Base-by-base conservation (phyloP, 2,329 filamentous ascomycete genomes). In the Elsinoe ampelina region DNA sequence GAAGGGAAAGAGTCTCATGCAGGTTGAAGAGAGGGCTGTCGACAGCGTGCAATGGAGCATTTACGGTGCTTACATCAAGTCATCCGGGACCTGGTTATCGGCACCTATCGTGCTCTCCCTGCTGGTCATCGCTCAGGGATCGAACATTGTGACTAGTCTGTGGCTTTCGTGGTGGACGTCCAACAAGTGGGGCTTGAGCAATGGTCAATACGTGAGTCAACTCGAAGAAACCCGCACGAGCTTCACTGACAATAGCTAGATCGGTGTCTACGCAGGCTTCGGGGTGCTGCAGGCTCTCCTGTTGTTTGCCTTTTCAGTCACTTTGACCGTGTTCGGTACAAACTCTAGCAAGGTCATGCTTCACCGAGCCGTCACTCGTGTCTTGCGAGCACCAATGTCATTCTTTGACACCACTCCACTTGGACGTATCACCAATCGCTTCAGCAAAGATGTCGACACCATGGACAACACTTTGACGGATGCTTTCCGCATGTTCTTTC, bases 391-490 rank as follows among this genome's bases (percentile, higher is more conserved):
- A 2, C 83, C 83, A 1, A 85, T 86, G 89, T 86, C 87, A 3
- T 97, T 97, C 74, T 97, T 97, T 73, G 93, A 98, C 65, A 97
- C 93, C 0, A 97, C 93, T 0, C 93, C 93, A 0, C 79, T 97
- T 1, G 93, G 93, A 17, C 86, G 92, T 36, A 96, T 97, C 69
- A 95, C 90, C 19, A 97, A 97, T 70, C 87, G 93, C 13, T 97
- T 97, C 72, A 95, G 89, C 32, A 86, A 92, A 63, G 93, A 98
- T 66, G 87, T 97, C 39, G 89, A 96, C 66, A 89, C 93, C 57
- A 95, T 97, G 89, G 93, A 97, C 73, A 95, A 95, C 70, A 89
- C 84, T 58, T 74, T 96, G 42, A 86, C 86, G 0, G 92, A 96
- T 65, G 86, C 89, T 2, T 89, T 96, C 72, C 83, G 92, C 62